These are phyloP conservation scores for Metschnikowia continentalis DNA, from an alignment of 805 yeast genomes.

Conservation along the genomic window DNA sequence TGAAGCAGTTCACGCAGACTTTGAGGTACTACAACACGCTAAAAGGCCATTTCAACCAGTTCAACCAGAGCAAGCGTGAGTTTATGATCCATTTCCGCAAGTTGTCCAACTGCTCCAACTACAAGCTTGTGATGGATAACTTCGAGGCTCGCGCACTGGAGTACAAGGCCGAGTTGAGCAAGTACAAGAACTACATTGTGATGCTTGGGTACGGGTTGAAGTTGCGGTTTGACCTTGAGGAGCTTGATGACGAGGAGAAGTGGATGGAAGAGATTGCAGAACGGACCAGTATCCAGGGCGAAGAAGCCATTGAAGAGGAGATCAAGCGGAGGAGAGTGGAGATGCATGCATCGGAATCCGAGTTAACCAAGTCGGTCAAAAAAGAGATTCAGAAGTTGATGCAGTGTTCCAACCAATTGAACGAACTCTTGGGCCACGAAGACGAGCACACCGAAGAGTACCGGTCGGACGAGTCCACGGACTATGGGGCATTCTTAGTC, in stretches of 20 bases:
- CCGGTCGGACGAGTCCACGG: constrained; percentile 14
- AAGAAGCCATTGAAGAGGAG: constrained; percentile 8
- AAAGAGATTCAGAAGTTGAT: constrained; percentile 26
- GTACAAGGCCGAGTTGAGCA: constrained; percentile 41
- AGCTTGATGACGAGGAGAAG: constrained; percentile 19
- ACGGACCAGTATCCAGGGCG: constrained; percentile 4
- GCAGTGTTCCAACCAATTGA: constrained; percentile 14
- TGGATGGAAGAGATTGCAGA: constrained; percentile 9
- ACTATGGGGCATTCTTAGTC: constrained; percentile 19
- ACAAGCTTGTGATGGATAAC: constrained; percentile 34
- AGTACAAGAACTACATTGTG: constrained; percentile 44
- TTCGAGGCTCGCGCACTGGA: constrained; percentile 39
- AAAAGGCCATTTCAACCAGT: constrained; percentile 31
- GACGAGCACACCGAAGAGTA: not conserved
- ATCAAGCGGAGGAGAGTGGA: constrained; percentile 7
- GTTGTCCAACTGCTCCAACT: constrained; percentile 28
- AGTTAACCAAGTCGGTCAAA: constrained; percentile 31
- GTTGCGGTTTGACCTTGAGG: constrained; percentile 41
- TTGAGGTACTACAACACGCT: constrained; percentile 39
- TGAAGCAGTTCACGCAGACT: constrained; percentile 42
- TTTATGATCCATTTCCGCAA: constrained; percentile 29
- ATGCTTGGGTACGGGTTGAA: constrained; percentile 46
- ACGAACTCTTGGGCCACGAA: constrained; percentile 10
- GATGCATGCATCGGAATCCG: constrained; percentile 21
- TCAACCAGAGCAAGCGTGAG: constrained; percentile 25